Percentiles rank a stretch among this genome's conserved stretches.
These are phyloP conservation scores for Thecamonas trahens DNA, from an alignment of 78 protist species.

Conservation along the genomic window DNA sequence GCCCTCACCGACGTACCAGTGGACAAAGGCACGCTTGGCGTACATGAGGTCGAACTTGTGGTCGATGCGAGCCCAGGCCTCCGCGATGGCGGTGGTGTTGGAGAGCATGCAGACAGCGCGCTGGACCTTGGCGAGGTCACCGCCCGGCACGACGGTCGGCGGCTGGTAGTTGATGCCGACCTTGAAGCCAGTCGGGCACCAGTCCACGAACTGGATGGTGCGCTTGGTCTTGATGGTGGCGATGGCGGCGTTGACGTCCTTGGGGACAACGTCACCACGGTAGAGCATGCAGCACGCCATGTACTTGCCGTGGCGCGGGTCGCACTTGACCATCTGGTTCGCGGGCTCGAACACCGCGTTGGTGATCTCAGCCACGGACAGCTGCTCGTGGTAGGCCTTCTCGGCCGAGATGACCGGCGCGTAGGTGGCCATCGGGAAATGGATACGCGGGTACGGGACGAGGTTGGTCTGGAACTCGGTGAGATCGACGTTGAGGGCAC, in stretches of 20 bases:
- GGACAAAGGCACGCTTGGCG: constrained; percentile 98
- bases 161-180: constrained; percentile 94
- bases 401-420: constrained; percentile 97
- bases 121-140: constrained; percentile 95
- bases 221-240: constrained; percentile 96
- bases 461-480: constrained; percentile 98
- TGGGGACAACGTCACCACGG: constrained; percentile 98
- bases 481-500: constrained; percentile 96
- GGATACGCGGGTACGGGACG: constrained; percentile 97
- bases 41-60: constrained; percentile 94
- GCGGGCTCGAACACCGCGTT: constrained; percentile 92
- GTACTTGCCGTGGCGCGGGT: constrained; percentile 98
- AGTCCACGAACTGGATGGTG: constrained; percentile 95
- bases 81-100: constrained; percentile 96
- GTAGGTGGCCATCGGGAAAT: constrained; percentile 86
- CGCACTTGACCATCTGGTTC: constrained; percentile 96
- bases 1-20: constrained; percentile 99
- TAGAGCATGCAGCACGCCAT: constrained; percentile 98
- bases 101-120: constrained; percentile 92
- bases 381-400: constrained; percentile 95
- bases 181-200: constrained; percentile 98
- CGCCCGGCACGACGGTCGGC: constrained; percentile 95
- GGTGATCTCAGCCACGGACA: constrained; percentile 95
- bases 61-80: constrained; percentile 90
- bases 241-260: constrained; percentile 96